Conservation (phyloP, 164 flowering plant species). For the Umbilicus rupestris region DNA sequence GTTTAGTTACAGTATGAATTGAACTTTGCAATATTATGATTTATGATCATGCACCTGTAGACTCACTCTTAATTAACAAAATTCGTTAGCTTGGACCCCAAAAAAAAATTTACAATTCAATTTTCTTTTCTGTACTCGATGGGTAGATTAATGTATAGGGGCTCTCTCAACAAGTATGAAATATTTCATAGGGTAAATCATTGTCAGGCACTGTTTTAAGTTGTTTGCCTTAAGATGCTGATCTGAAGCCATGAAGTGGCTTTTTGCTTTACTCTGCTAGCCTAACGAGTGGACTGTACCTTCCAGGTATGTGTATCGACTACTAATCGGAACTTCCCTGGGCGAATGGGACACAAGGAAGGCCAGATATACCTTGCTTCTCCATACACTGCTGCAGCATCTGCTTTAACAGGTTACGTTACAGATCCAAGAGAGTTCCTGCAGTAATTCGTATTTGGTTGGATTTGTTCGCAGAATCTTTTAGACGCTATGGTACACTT, state of each 20-base stretch:
- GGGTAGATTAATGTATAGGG: not conserved
- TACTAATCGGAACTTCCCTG: constrained; percentile 95
- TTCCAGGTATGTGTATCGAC: constrained; percentile 93
- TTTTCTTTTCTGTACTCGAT: too few species aligned
- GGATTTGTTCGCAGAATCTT: not conserved
- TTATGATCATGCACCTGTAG: not conserved
- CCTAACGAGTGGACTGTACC: not conserved
- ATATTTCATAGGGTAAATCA: too few species aligned
- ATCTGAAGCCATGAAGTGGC: not conserved
- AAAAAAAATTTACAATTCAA: too few species aligned
- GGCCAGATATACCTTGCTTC: constrained; percentile 95
- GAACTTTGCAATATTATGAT: not conserved
- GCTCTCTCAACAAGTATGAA: not conserved
- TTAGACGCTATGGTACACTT: not conserved
- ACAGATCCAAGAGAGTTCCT: constrained; percentile 95
- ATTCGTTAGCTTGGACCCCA: too few species aligned
- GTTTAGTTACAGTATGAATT: not conserved
- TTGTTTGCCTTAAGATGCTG: not conserved
- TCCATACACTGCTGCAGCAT: constrained; percentile 93
- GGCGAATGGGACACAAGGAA: constrained; percentile 97
- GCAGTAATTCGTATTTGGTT: constrained; percentile 26
- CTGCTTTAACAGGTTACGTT: constrained; percentile 92
- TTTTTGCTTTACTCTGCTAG: not conserved
- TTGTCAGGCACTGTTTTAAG: not conserved
- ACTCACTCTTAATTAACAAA: too few species aligned